phyloP scores from a whole-genome alignment of 805 yeast species.

The Metschnikowia dekortorum region DNA sequence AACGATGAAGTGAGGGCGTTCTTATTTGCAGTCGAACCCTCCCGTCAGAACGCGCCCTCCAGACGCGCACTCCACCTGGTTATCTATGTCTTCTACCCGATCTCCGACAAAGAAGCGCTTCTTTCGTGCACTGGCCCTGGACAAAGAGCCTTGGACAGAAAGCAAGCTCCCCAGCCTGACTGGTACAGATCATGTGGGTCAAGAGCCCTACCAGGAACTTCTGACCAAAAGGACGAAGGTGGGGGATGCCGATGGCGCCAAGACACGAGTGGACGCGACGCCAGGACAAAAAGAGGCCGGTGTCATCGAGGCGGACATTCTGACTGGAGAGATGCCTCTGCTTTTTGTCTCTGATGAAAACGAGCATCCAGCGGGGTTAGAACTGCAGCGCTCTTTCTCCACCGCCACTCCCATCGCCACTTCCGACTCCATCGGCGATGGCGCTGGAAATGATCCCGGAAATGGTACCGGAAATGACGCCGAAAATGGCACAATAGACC shows the following conservation, averaged over 20 bases:
- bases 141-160: neutral
- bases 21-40: neutral
- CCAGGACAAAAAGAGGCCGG: neutral
- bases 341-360: slow-evolving; percentile 10
- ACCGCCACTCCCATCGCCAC: neutral
- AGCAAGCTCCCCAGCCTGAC: too few relatives aligned
- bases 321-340: neutral
- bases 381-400: neutral
- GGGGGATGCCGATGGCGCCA: neutral
- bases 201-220: neutral
- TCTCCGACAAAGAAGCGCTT: slow-evolving; percentile 1
- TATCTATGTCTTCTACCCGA: neutral
- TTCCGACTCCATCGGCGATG: too few relatives aligned
- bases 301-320: neutral
- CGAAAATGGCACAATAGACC: neutral
- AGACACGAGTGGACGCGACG: too few relatives aligned
- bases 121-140: neutral
- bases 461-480: too few relatives aligned
- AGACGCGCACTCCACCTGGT: neutral
- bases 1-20: too few relatives aligned
- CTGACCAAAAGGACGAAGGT: neutral
- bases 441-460: too few relatives aligned
- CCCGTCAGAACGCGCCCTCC: neutral
- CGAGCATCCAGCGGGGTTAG: neutral
- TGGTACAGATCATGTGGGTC: too few relatives aligned